Base-by-base conservation (phyloP, 352 stramenopile genomes). In the Phytophthora brassicae region DNA sequence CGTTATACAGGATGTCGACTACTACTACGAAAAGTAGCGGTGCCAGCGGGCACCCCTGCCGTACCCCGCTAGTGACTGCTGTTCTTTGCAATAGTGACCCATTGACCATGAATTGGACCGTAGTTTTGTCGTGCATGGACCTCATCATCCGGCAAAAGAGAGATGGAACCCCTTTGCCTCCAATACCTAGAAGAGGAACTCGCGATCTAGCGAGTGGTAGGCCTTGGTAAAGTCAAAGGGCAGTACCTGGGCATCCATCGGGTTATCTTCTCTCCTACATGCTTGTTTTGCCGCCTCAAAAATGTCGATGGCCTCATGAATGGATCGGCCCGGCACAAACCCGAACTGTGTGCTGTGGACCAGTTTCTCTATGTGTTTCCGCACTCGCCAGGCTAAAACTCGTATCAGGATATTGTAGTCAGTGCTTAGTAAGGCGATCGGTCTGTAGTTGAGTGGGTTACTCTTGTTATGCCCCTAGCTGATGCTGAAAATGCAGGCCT, bases 151-250 rank as follows among this genome's bases (percentile, higher is more conserved):
- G n/a, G n/a, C n/a, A n/a, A n/a, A n/a, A n/a, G n/a, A n/a, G n/a
- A n/a, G n/a, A n/a, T n/a, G 36, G 6, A 60, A 56, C 1, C 49
- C 43, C 12, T 58, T 52, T 16, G 4, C 11, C 22, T n/a, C 5
- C n/a, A 66, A 24, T 3, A 66, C 58, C 8, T 13, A 8, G 12
- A 60, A 3, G 0, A 66, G 17, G 17, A 56, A 66, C 0, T 28
- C 19, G 4, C 58, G 17, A 7, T 60, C 43, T 0, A 66, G 9
- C 0, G 58, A 60, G 31, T 66, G 22, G 12, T 60, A 66, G 1
- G 33, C 58, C 22, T 66, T 60, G 0, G 24, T 44, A 26, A 60
- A 60, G 6, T 60, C 58, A 6, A 60, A 16, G 0, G 60, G 8
- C 6, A 66, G n/a, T 5, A 51, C 58, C 33, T 54, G 29, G 0